Evolutionary conservation across 2,329 filamentous ascomycete genomes (phyloP).

Genomic region (Onygenales sp.): DNA sequence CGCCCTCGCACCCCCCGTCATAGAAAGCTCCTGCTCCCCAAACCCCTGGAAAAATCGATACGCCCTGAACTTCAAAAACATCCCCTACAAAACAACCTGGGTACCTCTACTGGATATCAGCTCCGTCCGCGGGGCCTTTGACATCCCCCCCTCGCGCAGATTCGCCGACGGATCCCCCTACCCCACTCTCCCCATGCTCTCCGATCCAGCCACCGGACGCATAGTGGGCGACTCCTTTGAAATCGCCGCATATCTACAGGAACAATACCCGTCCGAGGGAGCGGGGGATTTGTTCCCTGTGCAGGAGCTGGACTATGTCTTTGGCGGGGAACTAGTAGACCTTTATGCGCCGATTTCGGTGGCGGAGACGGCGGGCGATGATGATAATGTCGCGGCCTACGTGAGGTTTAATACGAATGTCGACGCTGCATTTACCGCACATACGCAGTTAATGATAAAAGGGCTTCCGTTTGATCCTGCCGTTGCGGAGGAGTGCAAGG

Average conservation of each 20-base stretch:
- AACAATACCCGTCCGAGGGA: constrained; percentile 39
- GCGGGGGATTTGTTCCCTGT: constrained; percentile 41
- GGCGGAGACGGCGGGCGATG: too few species aligned
- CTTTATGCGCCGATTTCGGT: constrained; percentile 12
- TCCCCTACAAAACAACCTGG: constrained; percentile 44
- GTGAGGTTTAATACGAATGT: constrained; percentile 45
- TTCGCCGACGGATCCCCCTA: constrained; percentile 49
- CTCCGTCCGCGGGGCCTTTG: constrained; percentile 38
- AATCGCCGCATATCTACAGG: constrained; percentile 52
- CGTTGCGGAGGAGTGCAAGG: constrained; percentile 35
- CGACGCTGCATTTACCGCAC: constrained; percentile 45
- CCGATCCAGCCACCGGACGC: constrained; percentile 33
- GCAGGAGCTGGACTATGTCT: constrained; percentile 33
- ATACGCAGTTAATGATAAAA: constrained; percentile 32
- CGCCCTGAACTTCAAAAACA: constrained; percentile 41
- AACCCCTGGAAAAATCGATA: constrained; percentile 45
- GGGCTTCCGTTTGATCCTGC: constrained; percentile 44
- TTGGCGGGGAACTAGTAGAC: constrained; percentile 27
- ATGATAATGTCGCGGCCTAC: constrained; percentile 22
- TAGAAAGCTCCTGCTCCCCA: constrained; percentile 28
- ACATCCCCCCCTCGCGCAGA: constrained; percentile 43
- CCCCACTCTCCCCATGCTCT: constrained; percentile 51
- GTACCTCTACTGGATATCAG: constrained; percentile 44
- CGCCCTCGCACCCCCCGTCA: constrained; percentile 24
- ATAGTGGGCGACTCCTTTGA: constrained; percentile 55